A percentile compares a stretch with the other conserved stretches of the same genome.
Evolutionary conservation across 805 yeast species (phyloP).

Genomic region (Nakazawaea ishiwadae): DNA sequence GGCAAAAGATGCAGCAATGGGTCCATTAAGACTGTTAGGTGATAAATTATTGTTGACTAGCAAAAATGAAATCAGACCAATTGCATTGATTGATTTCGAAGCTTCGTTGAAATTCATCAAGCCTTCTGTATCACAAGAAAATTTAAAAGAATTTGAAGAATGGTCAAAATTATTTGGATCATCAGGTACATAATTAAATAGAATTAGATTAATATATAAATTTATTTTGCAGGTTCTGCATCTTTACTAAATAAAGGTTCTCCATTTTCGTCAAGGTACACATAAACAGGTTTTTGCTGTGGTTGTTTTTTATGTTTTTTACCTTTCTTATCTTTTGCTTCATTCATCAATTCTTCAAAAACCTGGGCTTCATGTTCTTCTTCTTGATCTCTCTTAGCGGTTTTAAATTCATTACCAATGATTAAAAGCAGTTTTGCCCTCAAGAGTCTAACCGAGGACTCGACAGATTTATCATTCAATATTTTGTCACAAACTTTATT

Average conservation of each 20-base stretch:
- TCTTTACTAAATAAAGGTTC: slow-evolving; percentile 8
- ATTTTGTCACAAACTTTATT: slow-evolving; percentile 67
- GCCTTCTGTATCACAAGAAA: slow-evolving; percentile 85
- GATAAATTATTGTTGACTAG: slow-evolving; percentile 69
- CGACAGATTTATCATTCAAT: slow-evolving; percentile 51
- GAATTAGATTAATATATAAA: not conserved
- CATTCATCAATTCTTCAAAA: slow-evolving; percentile 54
- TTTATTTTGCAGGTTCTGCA: not conserved
- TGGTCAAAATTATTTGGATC: slow-evolving; percentile 90
- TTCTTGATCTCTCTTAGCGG: slow-evolving; percentile 55
- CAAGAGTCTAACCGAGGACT: slow-evolving; percentile 40
- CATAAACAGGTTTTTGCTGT: slow-evolving; percentile 7
- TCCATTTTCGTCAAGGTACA: slow-evolving; percentile 9
- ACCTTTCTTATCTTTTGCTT: slow-evolving; percentile 24
- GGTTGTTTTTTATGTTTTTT: slow-evolving; percentile 20
- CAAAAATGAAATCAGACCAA: slow-evolving; percentile 74
- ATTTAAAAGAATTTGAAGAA: slow-evolving; percentile 72
- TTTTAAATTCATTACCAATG: slow-evolving; percentile 59
- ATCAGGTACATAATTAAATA: slow-evolving; percentile 42
- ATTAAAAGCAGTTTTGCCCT: slow-evolving; percentile 61
- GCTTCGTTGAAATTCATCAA: slow-evolving; percentile 73
- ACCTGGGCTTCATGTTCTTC: slow-evolving; percentile 76
- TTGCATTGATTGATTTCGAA: slow-evolving; percentile 67
- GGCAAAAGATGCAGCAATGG: slow-evolving; percentile 98
- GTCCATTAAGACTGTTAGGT: slow-evolving; percentile 87